Base-by-base conservation (phyloP, 257 asterid genomes). In the Thymus mandschuricus region DNA sequence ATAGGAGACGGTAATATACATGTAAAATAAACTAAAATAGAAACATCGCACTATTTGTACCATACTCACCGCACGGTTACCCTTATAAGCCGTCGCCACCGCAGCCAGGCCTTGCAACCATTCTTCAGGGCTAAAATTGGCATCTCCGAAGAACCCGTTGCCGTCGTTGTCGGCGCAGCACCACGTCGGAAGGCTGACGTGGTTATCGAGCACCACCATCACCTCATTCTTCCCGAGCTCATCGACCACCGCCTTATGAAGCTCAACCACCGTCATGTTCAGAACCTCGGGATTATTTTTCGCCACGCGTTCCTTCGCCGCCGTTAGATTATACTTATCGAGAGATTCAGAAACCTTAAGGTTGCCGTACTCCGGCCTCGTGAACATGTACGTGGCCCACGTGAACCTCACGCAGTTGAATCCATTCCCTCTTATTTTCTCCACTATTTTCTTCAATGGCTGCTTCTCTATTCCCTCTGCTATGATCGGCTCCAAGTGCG, bases 91-190 rank as follows among this genome's bases (percentile, higher is more conserved):
- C 27, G 43, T 70, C 0, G 93, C 96, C 3, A 85, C 97, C 1
- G 60, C 8, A 0, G 67, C 33, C 11, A 89, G 66, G 8, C 95
- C 95, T 33, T 58, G 73, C 31, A 83, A 0, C 97, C 96, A 91
- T 61, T 89, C 95, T 1, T 28, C 38, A 1, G 89, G 87, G 48
- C 79, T 80, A 13, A 91, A 89, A 45, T 64, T 44, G 3, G 57
- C 60, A 31, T 91, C 95, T 0, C 97, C 96, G 40, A 89, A 91
- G 51, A 91, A 91, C 3, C 97, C 97, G 73, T 89, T 89, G 1
- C 90, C 96, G 11, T 91, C 97, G 2, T 43, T 3, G 2, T 8
- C 13, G 8, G 74, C 45, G 44, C 96, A 91, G 54, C 97, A 91
- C 97, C 97, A 91, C 13, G 27, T 40, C 0, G 96, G 97, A 48